A percentile compares a stretch with the other conserved stretches of the same genome.
phyloP scores from a whole-genome alignment of 306 rosid genomes.

The Lathyrus sativus region DNA sequence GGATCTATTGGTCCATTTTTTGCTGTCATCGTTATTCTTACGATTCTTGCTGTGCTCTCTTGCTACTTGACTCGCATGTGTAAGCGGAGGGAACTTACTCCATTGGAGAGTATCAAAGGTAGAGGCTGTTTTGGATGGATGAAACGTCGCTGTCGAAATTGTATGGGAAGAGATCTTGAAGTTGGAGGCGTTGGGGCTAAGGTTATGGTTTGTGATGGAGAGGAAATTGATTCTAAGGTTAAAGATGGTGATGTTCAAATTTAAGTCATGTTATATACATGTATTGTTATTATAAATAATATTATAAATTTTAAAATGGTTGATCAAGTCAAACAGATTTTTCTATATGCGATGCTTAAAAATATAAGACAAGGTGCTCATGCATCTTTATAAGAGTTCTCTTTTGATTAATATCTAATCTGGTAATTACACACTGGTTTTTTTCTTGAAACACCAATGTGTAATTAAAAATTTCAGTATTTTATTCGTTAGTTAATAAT shows the following conservation, averaged over 20 bases:
- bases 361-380: too few relatives aligned
- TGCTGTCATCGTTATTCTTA: slow-evolving; percentile 63
- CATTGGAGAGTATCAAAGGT: slow-evolving; percentile 46
- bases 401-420: too few relatives aligned
- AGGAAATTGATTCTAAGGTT: slow-evolving; percentile 9
- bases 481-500: too few relatives aligned
- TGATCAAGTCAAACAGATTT: too few relatives aligned
- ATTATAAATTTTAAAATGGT: too few relatives aligned
- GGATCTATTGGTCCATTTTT: slow-evolving; percentile 76
- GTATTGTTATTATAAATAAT: too few relatives aligned
- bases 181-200: slow-evolving; percentile 46
- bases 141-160: slow-evolving; percentile 40
- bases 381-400: too few relatives aligned
- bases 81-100: slow-evolving; percentile 42
- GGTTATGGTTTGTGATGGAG: slow-evolving; percentile 40
- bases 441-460: too few relatives aligned
- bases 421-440: too few relatives aligned
- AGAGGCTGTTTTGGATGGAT: slow-evolving; percentile 54
- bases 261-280: background rate
- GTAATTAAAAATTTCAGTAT: too few relatives aligned
- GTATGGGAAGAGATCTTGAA: slow-evolving; percentile 31
- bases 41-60: slow-evolving; percentile 53
- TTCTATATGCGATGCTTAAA: too few relatives aligned
- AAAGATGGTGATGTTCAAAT: slow-evolving; percentile 42
- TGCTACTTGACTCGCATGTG: slow-evolving; percentile 57